Conservation (phyloP, 352 stramenopile genomes). For the Phytophthora melonis region DNA sequence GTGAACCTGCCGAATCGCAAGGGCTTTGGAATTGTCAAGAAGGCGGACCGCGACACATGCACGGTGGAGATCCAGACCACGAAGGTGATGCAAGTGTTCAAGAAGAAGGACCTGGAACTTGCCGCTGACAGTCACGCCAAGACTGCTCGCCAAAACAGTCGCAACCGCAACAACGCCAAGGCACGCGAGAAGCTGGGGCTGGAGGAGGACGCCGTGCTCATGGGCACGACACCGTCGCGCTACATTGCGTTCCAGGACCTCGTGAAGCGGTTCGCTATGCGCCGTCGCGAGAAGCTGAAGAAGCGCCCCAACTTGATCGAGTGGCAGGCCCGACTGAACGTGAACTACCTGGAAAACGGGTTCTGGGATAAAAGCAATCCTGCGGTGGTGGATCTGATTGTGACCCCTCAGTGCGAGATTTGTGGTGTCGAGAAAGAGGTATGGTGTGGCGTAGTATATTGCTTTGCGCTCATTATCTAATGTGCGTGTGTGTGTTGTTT, state of each 20-base stretch:
- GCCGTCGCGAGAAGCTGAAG: slow-evolving; percentile 84
- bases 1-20: slow-evolving; percentile 84
- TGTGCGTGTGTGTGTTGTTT: not conserved
- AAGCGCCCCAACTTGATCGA: slow-evolving; percentile 86
- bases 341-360: slow-evolving; percentile 67
- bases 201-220: slow-evolving; percentile 76
- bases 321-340: slow-evolving; percentile 77
- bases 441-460: slow-evolving; percentile 12
- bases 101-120: slow-evolving; percentile 89
- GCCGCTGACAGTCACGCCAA: slow-evolving; percentile 68
- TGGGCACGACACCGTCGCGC: slow-evolving; percentile 83
- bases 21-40: slow-evolving; percentile 82
- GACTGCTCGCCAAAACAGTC: slow-evolving; percentile 58
- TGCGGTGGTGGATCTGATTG: slow-evolving; percentile 68
- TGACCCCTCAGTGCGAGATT: slow-evolving; percentile 82
- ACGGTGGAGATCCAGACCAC: slow-evolving; percentile 81
- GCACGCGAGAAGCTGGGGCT: slow-evolving; percentile 78
- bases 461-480: slow-evolving; percentile 12
- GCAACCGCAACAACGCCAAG: slow-evolving; percentile 78
- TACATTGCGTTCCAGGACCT: slow-evolving; percentile 88
- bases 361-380: slow-evolving; percentile 65
- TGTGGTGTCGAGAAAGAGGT: slow-evolving; percentile 89
- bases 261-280: slow-evolving; percentile 87
- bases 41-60: slow-evolving; percentile 85
- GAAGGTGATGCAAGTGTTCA: slow-evolving; percentile 84